Percentiles rank a stretch among this genome's conserved stretches.
phyloP scores from a whole-genome alignment of 495 filamentous ascomycete genomes.

The Cetradonia linearis region DNA sequence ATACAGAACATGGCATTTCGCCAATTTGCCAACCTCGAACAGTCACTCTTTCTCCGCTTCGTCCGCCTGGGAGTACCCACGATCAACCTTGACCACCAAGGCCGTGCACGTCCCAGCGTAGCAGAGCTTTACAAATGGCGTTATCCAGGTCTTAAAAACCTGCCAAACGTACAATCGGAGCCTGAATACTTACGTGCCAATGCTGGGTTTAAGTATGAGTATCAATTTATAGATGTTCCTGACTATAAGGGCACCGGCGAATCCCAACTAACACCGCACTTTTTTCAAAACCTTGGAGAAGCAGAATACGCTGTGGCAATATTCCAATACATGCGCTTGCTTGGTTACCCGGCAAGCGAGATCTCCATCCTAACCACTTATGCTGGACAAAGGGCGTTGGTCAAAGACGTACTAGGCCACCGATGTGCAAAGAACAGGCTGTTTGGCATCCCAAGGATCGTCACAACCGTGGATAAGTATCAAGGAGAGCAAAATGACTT shows the following conservation, averaged over 20 bases:
- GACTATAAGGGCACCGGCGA: conserved; percentile 91
- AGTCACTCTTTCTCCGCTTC: conserved; percentile 85
- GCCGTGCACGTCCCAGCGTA: conserved; percentile 75
- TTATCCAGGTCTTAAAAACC: conserved; percentile 68
- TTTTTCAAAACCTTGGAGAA: conserved; percentile 94
- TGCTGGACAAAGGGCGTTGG: conserved; percentile 85
- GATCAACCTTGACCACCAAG: conserved; percentile 85
- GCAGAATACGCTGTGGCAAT: conserved; percentile 94
- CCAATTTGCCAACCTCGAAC: conserved; percentile 90
- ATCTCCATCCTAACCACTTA: conserved; percentile 91
- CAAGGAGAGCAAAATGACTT: conserved; percentile 98
- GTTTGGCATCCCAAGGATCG: conserved; percentile 83
- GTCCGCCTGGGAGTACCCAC: conserved; percentile 83
- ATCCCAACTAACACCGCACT: conserved; percentile 85
- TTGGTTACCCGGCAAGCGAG: conserved; percentile 86
- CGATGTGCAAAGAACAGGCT: conserved; percentile 71
- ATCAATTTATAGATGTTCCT: conserved; percentile 92
- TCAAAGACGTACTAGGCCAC: conserved; percentile 79
- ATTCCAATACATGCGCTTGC: conserved; percentile 93
- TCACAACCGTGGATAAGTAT: conserved; percentile 95
- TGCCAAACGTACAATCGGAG: conserved; percentile 58
- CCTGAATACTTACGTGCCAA: conserved; percentile 75
- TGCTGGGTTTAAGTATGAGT: conserved; percentile 84
- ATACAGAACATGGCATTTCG: conserved; percentile 94
- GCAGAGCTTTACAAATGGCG: conserved; percentile 90